phyloP scores from a whole-genome alignment of 2,329 filamentous ascomycete genomes.

The Fusarium pseudograminearum region DNA sequence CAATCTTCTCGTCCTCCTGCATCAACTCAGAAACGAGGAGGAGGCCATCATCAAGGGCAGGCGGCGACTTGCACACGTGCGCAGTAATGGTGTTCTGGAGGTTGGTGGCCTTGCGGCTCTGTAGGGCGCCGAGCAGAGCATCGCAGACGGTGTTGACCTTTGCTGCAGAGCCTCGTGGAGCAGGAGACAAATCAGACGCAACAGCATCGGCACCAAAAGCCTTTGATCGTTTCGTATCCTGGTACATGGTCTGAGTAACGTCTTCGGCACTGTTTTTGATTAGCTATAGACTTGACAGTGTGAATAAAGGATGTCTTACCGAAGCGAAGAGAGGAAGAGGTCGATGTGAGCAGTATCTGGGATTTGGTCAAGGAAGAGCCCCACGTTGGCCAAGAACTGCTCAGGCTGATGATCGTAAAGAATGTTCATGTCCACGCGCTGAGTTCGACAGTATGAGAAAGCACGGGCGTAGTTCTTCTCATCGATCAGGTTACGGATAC shows the following conservation, averaged over 20 bases:
- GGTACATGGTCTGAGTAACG: conserved; percentile 93
- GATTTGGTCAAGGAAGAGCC: conserved; percentile 85
- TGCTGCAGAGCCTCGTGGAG: conserved; percentile 40
- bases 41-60: conserved; percentile 88
- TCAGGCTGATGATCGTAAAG: conserved; percentile 91
- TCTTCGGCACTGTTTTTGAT: conserved; percentile 78
- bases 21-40: conserved; percentile 80
- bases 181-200: conserved; percentile 23
- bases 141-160: conserved; percentile 94
- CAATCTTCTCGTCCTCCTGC: conserved; percentile 75
- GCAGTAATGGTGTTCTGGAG: conserved; percentile 95
- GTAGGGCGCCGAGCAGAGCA: conserved; percentile 78
- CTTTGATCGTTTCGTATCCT: conserved; percentile 75
- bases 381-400: conserved; percentile 83
- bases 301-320: conserved; percentile 61
- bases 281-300: conserved; percentile 26
- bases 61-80: conserved; percentile 92
- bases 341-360: conserved; percentile 86
- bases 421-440: conserved; percentile 98
- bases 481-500: conserved; percentile 85
- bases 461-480: conserved; percentile 84
- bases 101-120: conserved; percentile 70
- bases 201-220: conserved; percentile 5
- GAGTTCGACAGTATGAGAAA: conserved; percentile 88
- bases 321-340: conserved; percentile 87